phyloP scores from a whole-genome alignment of 495 filamentous ascomycete species.

The Trichoderma orchidacearum region DNA sequence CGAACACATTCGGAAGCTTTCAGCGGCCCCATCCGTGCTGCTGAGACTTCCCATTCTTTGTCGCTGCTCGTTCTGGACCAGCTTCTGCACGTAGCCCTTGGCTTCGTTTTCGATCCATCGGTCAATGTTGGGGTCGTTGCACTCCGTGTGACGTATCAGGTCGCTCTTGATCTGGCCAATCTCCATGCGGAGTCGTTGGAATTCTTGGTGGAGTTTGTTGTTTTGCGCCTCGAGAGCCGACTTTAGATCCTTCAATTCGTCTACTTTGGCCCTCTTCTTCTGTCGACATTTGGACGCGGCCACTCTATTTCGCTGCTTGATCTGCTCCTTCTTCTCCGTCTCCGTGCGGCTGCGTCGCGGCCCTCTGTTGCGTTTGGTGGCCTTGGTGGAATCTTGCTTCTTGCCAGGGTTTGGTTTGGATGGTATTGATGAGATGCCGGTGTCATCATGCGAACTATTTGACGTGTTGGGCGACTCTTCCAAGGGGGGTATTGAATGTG shows the following conservation, averaged over 20 bases:
- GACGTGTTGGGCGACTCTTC: background rate
- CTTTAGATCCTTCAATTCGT: conserved; percentile 39
- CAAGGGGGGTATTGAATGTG: background rate
- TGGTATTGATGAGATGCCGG: background rate
- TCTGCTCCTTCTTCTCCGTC: background rate
- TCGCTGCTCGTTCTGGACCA: background rate
- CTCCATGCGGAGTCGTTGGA: conserved; percentile 28
- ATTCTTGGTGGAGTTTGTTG: conserved; percentile 20
- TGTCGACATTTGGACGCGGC: conserved; percentile 79
- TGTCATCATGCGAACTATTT: background rate
- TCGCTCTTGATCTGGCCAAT: conserved; percentile 40
- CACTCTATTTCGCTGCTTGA: conserved; percentile 53
- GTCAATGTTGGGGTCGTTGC: conserved; percentile 37
- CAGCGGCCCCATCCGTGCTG: background rate
- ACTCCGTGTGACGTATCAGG: conserved; percentile 45
- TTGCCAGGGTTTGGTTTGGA: background rate
- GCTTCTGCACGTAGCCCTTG: background rate
- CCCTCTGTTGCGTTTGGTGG: background rate
- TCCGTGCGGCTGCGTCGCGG: background rate
- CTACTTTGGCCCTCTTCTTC: conserved; percentile 70
- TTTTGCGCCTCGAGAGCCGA: conserved; percentile 22
- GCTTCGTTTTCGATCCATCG: conserved; percentile 32
- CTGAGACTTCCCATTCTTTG: background rate
- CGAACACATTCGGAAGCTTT: background rate
- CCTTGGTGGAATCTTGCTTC: background rate